phyloP scores from a whole-genome alignment of 768 basidiomycete species.

The Collybia sordida region DNA sequence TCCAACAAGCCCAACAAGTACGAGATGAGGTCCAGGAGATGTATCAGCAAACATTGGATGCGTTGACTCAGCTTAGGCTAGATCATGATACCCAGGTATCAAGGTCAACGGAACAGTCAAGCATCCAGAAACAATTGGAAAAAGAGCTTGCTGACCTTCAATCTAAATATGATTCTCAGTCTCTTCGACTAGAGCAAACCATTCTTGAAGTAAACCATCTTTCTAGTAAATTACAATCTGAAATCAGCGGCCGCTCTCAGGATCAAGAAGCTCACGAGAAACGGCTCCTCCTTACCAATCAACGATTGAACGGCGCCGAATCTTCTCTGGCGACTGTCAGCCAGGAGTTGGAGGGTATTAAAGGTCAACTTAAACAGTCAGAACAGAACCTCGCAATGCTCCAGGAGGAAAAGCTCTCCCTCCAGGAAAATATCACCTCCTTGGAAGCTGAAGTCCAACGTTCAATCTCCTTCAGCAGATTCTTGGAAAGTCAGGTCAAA shows the following conservation, averaged over 20 bases:
- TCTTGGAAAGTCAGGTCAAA: constrained; percentile 61
- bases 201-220: constrained; percentile 38
- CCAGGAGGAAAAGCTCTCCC: constrained; percentile 48
- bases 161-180: constrained; percentile 32
- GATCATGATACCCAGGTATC: constrained; percentile 30
- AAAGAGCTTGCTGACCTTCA: constrained; percentile 33
- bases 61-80: constrained; percentile 21
- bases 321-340: constrained; percentile 32
- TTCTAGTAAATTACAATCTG: constrained; percentile 35
- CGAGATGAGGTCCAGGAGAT: constrained; percentile 12
- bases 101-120: constrained; percentile 25
- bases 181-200: constrained; percentile 34
- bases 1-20: constrained; percentile 11
- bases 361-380: constrained; percentile 40
- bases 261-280: constrained; percentile 30
- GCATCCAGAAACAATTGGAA: constrained; percentile 27
- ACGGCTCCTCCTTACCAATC: constrained; percentile 27
- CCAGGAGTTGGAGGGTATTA: constrained; percentile 32
- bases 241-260: constrained; percentile 29
- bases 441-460: constrained; percentile 69
- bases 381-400: constrained; percentile 31
- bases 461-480: constrained; percentile 56
- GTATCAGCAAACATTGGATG: constrained; percentile 11
- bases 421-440: constrained; percentile 57
- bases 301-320: constrained; percentile 28